These are phyloP conservation scores for Usnea hakonensis DNA, from an alignment of 495 filamentous ascomycete species.

Conservation along the genomic window DNA sequence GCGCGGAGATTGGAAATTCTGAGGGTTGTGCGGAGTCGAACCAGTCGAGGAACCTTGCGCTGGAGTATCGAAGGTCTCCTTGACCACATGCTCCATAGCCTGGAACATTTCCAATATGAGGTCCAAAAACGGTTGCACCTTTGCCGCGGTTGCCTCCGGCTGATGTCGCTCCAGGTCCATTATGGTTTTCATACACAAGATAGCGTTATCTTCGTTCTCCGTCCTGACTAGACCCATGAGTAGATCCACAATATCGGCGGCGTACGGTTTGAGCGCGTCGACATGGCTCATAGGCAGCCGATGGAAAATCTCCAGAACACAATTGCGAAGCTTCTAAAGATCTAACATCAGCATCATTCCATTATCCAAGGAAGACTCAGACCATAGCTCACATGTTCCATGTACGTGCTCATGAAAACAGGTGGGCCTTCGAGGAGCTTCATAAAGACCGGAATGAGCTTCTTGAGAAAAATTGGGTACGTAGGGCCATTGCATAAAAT, in stretches of 20 bases:
- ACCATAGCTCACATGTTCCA: slow-evolving; percentile 58
- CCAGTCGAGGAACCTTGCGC: slow-evolving; percentile 37
- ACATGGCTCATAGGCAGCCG: slow-evolving; percentile 73
- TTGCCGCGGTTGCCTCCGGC: slow-evolving; percentile 64
- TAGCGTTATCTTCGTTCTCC: slow-evolving; percentile 98
- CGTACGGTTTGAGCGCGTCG: slow-evolving; percentile 79
- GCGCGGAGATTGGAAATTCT: slow-evolving; percentile 75
- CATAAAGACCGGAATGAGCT: slow-evolving; percentile 84
- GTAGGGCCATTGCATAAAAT: slow-evolving; percentile 52
- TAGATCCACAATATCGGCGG: slow-evolving; percentile 75
- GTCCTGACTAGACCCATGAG: slow-evolving; percentile 78
- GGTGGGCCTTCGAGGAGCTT: slow-evolving; percentile 76
- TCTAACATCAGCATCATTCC: slow-evolving; percentile 21
- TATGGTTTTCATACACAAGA: slow-evolving; percentile 93
- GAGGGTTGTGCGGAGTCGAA: slow-evolving; percentile 53
- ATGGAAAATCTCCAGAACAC: slow-evolving; percentile 88
- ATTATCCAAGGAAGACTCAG: background rate
- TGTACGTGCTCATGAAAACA: slow-evolving; percentile 81
- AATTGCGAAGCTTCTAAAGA: slow-evolving; percentile 78
- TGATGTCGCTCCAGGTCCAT: slow-evolving; percentile 95
- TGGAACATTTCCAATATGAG: slow-evolving; percentile 95
- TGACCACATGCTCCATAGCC: slow-evolving; percentile 84
- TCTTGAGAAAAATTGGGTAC: slow-evolving; percentile 72
- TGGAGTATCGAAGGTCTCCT: slow-evolving; percentile 81
- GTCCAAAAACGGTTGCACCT: slow-evolving; percentile 82